phyloP scores from a whole-genome alignment of 2,329 filamentous ascomycete genomes.

The Sarocladium strictum region DNA sequence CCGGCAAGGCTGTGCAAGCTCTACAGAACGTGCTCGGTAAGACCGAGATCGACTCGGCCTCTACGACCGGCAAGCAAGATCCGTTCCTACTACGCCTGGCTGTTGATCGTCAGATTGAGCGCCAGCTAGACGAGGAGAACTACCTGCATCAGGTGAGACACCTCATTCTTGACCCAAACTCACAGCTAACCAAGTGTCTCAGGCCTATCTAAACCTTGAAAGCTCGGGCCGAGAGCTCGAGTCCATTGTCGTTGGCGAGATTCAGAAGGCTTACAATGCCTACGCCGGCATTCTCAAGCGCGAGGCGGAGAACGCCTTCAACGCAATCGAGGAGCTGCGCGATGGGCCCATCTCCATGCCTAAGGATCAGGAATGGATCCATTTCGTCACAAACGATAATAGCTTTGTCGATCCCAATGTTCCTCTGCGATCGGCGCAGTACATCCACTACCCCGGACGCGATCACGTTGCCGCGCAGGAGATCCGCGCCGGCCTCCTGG shows the following conservation, averaged over 20 bases:
- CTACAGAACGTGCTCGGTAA: conserved; percentile 79
- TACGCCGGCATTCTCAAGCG: conserved; percentile 87
- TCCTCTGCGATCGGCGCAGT: conserved; percentile 69
- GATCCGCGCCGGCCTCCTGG: conserved; percentile 82
- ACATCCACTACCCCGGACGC: conserved; percentile 87
- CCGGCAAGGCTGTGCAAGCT: conserved; percentile 69
- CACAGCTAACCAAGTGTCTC: conserved; percentile 7
- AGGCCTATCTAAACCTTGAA: conserved; percentile 94
- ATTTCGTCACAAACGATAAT: conserved; percentile 73
- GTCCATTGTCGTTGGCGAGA: conserved; percentile 92
- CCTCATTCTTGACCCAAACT: conserved; percentile 4
- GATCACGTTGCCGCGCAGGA: conserved; percentile 77
- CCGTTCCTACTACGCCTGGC: conserved; percentile 81
- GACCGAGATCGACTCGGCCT: conserved; percentile 68
- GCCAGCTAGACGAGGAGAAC: conserved; percentile 93
- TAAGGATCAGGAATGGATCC: conserved; percentile 85
- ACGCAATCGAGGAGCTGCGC: conserved; percentile 73
- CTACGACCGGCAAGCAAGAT: conserved; percentile 78
- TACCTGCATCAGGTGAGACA: conserved; percentile 77
- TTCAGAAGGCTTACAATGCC: conserved; percentile 95
- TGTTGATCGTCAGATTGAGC: conserved; percentile 86
- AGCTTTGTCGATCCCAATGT: conserved; percentile 83
- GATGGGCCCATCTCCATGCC: conserved; percentile 86
- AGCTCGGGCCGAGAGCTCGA: conserved; percentile 91
- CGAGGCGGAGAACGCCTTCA: conserved; percentile 77